These are phyloP conservation scores for Cladorrhinum samala DNA, from an alignment of 495 filamentous ascomycete species.

Conservation along the genomic window DNA sequence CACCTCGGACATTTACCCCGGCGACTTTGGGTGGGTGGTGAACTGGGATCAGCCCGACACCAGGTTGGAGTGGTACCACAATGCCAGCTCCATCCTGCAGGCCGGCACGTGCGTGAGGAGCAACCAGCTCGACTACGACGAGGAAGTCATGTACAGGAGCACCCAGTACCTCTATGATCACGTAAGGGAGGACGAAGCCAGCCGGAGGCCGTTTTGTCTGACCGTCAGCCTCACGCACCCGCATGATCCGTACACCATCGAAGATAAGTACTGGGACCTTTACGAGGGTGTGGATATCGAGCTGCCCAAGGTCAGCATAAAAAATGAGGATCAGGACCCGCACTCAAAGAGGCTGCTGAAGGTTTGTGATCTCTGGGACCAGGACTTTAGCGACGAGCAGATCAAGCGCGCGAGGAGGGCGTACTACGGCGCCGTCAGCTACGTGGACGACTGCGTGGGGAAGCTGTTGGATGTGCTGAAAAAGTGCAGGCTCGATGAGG, in stretches of 20 bases:
- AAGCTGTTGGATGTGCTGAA: conserved; percentile 67
- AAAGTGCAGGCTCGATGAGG: conserved; percentile 65
- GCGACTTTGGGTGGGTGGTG: conserved; percentile 82
- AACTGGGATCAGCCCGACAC: conserved; percentile 86
- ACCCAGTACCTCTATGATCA: conserved; percentile 80
- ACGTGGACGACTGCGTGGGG: conserved; percentile 82
- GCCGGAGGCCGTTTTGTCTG: conserved; percentile 71
- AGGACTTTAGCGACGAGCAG: conserved; percentile 70
- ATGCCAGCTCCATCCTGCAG: conserved; percentile 81
- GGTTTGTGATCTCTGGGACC: conserved; percentile 72
- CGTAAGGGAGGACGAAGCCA: conserved; percentile 57
- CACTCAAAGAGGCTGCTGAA: conserved; percentile 76
- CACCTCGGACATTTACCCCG: conserved; percentile 89
- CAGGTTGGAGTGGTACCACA: conserved; percentile 85
- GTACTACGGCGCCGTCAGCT: conserved; percentile 84
- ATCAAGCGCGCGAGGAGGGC: conserved; percentile 72
- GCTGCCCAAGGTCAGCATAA: conserved; percentile 65
- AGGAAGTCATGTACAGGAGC: conserved; percentile 83
- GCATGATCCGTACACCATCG: conserved; percentile 87
- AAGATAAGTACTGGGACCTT: conserved; percentile 78
- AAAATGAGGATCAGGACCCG: conserved; percentile 70
- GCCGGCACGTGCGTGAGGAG: conserved; percentile 75
- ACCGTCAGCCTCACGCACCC: conserved; percentile 76
- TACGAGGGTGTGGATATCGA: conserved; percentile 85
- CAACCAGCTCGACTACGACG: conserved; percentile 92